Evolutionary conservation across 257 asterid genomes (phyloP).

Genomic region (Solanum appendiculatum): DNA sequence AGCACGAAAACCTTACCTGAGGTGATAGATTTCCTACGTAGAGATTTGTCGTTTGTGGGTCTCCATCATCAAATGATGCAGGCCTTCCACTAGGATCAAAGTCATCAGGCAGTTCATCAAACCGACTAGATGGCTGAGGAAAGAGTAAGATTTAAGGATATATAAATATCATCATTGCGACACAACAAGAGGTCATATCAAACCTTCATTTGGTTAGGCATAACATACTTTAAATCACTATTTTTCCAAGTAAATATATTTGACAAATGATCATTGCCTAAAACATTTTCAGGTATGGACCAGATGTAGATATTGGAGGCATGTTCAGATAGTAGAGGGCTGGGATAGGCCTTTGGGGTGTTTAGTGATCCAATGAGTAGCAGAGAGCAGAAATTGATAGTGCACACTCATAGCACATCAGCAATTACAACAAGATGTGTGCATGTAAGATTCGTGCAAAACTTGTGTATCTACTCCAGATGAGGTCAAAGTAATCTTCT

Average conservation of each 20-base stretch:
- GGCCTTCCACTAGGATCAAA: conserved; percentile 73
- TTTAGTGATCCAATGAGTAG: not conserved
- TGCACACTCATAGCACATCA: not conserved
- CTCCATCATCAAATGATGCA: conserved; percentile 97
- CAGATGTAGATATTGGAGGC: not conserved
- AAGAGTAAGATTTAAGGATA: conserved; percentile 7
- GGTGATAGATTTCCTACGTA: conserved; percentile 90
- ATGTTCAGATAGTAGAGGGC: not conserved
- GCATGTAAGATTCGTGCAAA: not conserved
- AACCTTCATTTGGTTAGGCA: not conserved
- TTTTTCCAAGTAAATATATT: no score
- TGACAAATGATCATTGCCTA: not conserved
- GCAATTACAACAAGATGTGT: not conserved
- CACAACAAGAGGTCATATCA: not conserved
- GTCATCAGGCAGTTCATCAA: conserved; percentile 91
- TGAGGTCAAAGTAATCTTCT: not conserved
- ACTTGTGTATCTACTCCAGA: not conserved
- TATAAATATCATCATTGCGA: not conserved
- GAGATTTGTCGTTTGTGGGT: conserved; percentile 85
- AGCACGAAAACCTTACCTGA: conserved; percentile 34
- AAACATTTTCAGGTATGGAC: not conserved
- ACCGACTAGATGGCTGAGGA: conserved; percentile 64
- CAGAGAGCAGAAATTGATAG: not conserved
- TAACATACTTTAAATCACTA: not conserved
- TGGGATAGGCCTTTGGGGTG: not conserved